phyloP scores from a whole-genome alignment of 148 eudicot species.

The Rhododendron williamsianum region DNA sequence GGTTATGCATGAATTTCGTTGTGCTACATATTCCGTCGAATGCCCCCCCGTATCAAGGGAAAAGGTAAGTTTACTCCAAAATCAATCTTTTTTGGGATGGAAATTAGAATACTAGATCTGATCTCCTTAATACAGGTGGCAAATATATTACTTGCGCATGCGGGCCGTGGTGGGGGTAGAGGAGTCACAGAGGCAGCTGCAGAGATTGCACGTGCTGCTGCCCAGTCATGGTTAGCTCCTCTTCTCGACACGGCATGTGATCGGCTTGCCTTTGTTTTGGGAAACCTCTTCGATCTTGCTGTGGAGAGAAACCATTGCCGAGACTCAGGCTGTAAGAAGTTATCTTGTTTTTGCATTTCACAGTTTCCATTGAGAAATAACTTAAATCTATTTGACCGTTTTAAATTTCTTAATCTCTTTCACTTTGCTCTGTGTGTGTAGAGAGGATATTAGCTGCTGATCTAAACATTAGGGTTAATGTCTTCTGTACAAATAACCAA shows the following conservation, averaged over 20 bases:
- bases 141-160: slow-evolving; percentile 92
- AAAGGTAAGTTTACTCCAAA: slow-evolving; percentile 43
- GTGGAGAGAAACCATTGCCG: slow-evolving; percentile 58
- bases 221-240: slow-evolving; percentile 88
- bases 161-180: slow-evolving; percentile 89
- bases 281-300: slow-evolving; percentile 83
- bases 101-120: slow-evolving; percentile 6
- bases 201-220: slow-evolving; percentile 98
- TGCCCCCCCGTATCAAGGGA: slow-evolving; percentile 94
- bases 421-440: neutral
- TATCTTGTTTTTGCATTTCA: neutral
- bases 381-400: neutral
- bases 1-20: slow-evolving; percentile 92
- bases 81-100: slow-evolving; percentile 2
- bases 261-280: slow-evolving; percentile 79
- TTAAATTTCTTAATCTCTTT: neutral
- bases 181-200: slow-evolving; percentile 93
- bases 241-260: slow-evolving; percentile 94
- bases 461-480: neutral
- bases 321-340: slow-evolving; percentile 57
- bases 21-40: slow-evolving; percentile 92
- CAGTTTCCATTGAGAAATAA: neutral
- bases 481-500: neutral
- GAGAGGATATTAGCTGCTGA: neutral
- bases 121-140: slow-evolving; percentile 56